These are phyloP conservation scores for Carpinus fangiana DNA, from an alignment of 306 rosid genomes.

Conservation along the genomic window DNA sequence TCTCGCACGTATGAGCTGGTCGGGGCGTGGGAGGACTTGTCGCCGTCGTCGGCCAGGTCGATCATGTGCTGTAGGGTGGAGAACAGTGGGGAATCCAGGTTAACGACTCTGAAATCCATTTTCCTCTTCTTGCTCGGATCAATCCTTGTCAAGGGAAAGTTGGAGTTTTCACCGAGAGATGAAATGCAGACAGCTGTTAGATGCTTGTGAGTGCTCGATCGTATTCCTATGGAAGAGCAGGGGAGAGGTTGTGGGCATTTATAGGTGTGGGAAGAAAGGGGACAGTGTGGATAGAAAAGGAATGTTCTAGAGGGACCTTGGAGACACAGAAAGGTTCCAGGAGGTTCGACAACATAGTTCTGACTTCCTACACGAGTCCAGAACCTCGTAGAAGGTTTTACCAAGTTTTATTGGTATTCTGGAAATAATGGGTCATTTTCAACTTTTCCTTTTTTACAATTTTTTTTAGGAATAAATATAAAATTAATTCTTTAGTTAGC, in stretches of 20 bases:
- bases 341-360: neutral
- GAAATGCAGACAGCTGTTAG: neutral
- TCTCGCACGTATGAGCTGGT: slow-evolving; percentile 67
- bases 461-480: too few relatives aligned
- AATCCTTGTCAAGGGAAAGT: too few relatives aligned
- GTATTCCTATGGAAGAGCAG: rapidly evolving
- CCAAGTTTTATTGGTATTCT: too few relatives aligned
- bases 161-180: neutral
- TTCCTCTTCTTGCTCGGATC: neutral
- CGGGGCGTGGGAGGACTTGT: slow-evolving; percentile 59
- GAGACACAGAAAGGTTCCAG: slow-evolving; percentile 23
- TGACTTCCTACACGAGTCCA: neutral
- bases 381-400: neutral
- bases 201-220: neutral
- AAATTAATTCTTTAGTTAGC: too few relatives aligned
- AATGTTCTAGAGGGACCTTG: slow-evolving; percentile 26
- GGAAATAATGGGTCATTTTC: too few relatives aligned
- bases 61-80: slow-evolving; percentile 60
- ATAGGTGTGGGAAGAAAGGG: neutral
- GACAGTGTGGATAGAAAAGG: slow-evolving; percentile 2
- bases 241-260: neutral
- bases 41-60: slow-evolving; percentile 49
- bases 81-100: slow-evolving; percentile 64
- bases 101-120: slow-evolving; percentile 74
- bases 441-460: too few relatives aligned